Percentiles rank a stretch among this genome's conserved stretches.
These are phyloP conservation scores for Monilinia aucupariae DNA, from an alignment of 2,329 filamentous ascomycete genomes.

Conservation along the genomic window DNA sequence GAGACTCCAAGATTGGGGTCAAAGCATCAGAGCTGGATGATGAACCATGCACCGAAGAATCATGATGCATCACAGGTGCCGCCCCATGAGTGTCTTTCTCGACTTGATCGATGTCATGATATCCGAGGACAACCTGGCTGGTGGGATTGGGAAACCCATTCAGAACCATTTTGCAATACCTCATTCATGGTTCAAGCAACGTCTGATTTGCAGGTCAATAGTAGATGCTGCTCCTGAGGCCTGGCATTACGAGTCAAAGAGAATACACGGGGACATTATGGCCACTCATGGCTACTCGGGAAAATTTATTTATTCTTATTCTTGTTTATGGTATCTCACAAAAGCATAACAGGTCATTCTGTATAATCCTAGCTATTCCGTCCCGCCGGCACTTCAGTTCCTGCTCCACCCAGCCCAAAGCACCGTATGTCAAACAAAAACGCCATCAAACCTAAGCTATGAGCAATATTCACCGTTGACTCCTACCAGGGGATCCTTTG, in stretches of 20 bases:
- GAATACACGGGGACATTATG: background rate
- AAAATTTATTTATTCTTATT: slow-evolving; percentile 1
- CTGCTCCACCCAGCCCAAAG: background rate
- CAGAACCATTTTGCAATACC: background rate
- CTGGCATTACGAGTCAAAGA: background rate
- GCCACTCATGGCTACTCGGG: background rate
- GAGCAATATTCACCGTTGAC: background rate
- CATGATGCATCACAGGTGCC: too few relatives aligned
- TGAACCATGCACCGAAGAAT: background rate
- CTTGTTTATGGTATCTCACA: slow-evolving; percentile 13
- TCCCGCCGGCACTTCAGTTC: background rate
- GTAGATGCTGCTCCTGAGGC: background rate
- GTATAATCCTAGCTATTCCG: slow-evolving; percentile 5
- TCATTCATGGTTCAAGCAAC: background rate
- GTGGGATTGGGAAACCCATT: background rate
- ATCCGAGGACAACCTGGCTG: background rate
- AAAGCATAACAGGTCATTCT: slow-evolving; percentile 10
- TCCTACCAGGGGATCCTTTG: background rate
- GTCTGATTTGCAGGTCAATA: background rate
- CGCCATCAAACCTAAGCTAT: slow-evolving; percentile 8
- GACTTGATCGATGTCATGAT: background rate
- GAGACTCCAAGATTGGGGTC: background rate
- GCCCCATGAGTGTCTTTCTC: too few relatives aligned
- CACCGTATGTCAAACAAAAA: slow-evolving; percentile 6
- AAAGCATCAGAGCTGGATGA: background rate